phyloP scores from a whole-genome alignment of 1,284 basidiomycete genomes.

The Omphalotus olearius region DNA sequence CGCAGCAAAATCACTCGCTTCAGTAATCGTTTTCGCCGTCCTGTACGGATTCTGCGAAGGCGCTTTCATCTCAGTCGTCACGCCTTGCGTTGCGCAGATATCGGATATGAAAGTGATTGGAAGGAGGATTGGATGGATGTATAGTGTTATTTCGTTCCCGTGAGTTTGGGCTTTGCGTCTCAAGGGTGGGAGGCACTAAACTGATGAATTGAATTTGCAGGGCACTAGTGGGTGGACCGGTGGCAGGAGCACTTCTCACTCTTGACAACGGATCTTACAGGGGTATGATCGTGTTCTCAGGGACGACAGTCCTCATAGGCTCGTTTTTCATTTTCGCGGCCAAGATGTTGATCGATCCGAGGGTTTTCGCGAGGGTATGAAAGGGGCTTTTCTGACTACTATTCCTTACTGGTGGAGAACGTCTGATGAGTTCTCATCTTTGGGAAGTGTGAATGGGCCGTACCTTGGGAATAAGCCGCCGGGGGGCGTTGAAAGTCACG shows the following conservation, averaged over 20 bases:
- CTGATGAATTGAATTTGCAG: slow-evolving; percentile 26
- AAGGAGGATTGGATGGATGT: slow-evolving; percentile 54
- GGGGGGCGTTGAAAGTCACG: no score
- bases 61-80: slow-evolving; percentile 57
- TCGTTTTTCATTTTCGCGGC: slow-evolving; percentile 49
- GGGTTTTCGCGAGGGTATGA: slow-evolving; percentile 38
- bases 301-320: slow-evolving; percentile 50
- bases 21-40: slow-evolving; percentile 50
- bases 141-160: slow-evolving; percentile 61
- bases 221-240: slow-evolving; percentile 55
- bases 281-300: slow-evolving; percentile 54
- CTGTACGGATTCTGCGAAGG: slow-evolving; percentile 56
- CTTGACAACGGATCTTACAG: slow-evolving; percentile 41
- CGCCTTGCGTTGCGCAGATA: slow-evolving; percentile 61
- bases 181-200: no score
- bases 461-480: no score
- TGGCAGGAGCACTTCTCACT: slow-evolving; percentile 50
- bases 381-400: no score
- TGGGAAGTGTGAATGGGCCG: no score
- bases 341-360: slow-evolving; percentile 39
- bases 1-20: slow-evolving; percentile 25
- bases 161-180: no score
- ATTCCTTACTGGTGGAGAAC: no score
- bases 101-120: slow-evolving; percentile 54
- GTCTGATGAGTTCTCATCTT: no score